These are phyloP conservation scores for Galerina marginata DNA, from an alignment of 768 basidiomycete genomes.

Conservation along the genomic window DNA sequence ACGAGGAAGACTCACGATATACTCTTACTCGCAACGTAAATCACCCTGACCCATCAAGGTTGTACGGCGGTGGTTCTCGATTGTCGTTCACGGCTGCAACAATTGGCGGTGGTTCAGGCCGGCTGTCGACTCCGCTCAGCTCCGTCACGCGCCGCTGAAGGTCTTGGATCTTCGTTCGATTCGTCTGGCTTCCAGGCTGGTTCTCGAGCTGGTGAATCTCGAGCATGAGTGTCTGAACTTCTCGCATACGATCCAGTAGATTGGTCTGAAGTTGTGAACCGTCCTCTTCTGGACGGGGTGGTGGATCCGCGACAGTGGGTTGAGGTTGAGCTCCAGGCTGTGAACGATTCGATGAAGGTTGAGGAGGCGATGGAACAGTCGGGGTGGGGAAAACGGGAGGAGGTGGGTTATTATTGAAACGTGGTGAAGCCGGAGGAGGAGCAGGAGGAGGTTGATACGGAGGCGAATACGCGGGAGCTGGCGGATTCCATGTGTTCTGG, in stretches of 20 bases:
- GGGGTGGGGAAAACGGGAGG: slow-evolving; percentile 1
- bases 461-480: slow-evolving; percentile 2
- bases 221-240: slow-evolving; percentile 20
- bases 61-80: not conserved
- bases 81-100: not conserved
- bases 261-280: not conserved
- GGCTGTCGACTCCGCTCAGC: slow-evolving; percentile 12
- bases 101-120: not conserved
- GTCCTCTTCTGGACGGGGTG: not conserved
- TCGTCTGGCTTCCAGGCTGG: slow-evolving; percentile 5
- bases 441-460: not conserved
- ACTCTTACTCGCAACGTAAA: not conserved
- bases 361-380: not conserved
- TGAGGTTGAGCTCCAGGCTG: no score
- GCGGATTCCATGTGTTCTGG: not conserved
- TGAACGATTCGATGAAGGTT: no score
- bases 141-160: slow-evolving; percentile 22
- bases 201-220: slow-evolving; percentile 20
- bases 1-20: not conserved
- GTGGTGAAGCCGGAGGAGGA: slow-evolving; percentile 3
- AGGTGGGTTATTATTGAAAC: not conserved
- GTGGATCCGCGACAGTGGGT: not conserved
- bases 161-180: slow-evolving; percentile 16
- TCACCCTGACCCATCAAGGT: not conserved
- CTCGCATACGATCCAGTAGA: slow-evolving; percentile 20